Base-by-base conservation (phyloP, 2,329 filamentous ascomycete species). In the Fusarium stilboides region DNA sequence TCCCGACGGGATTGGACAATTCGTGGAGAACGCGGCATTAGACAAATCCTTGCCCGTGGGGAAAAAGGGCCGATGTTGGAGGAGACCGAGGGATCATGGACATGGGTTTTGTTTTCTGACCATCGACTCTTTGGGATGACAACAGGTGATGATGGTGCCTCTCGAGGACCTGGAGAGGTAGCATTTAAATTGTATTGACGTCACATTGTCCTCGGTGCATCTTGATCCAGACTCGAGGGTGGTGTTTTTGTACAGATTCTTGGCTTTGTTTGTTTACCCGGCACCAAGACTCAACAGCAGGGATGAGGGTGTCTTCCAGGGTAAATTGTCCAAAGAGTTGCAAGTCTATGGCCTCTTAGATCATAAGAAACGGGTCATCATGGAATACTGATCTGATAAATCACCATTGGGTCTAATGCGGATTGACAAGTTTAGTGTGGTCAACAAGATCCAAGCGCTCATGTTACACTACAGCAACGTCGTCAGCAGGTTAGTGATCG, bases 41-140 rank as follows among this genome's bases (percentile, higher is more conserved):
- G 19, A 43, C 46, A 53, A 20, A 42, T 24, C 60, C 67, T 57
- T 59, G 57, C 42, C 56, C 67, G 45, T 64, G 67, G 68, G 68
- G 68, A 65, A 70, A 71, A 71, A 70, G 68, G 68, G 68, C 68
- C 68, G 68, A 70, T 69, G 60, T 36, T 63, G 19, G 34, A 44
- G 19, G 26, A 50, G 43, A 51, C 44, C 42, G 43, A 34, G 24
- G 20, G 44, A 54, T 37, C 37, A 20, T 37, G 46, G 31, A 24
- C 22, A 24, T 24, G 22, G 22, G 22, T 24, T 24, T 24, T 24
- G 42, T 40, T 31, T 36, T 46, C 57, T 57, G 57, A 57, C 51
- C 42, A 57, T 47, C 19, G 20, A 55, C 49, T 31, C 37, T 20
- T 12, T 19, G 39, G 19, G 20, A 13, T 20, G 34, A 19, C 40